phyloP scores from a whole-genome alignment of 257 asterid genomes.

The Solanum ossicruentum region DNA sequence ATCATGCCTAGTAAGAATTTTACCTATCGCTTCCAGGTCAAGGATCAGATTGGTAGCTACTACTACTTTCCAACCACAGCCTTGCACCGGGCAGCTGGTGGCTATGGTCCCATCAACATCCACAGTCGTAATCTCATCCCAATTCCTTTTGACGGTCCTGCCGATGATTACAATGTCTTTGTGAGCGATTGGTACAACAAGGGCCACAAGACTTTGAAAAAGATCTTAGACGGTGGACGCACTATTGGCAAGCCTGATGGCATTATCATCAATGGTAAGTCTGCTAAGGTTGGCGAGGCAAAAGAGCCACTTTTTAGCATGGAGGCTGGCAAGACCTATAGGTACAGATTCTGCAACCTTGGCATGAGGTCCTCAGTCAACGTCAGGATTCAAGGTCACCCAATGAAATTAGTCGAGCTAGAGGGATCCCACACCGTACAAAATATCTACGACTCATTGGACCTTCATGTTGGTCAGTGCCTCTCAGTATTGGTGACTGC shows the following conservation, averaged over 20 bases:
- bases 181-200: constrained; percentile 49
- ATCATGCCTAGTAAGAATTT: constrained; percentile 38
- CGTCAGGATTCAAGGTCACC: constrained; percentile 37
- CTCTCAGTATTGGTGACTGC: constrained; percentile 39
- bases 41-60: constrained; percentile 20
- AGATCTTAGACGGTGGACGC: constrained; percentile 31
- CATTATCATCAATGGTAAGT: constrained; percentile 26
- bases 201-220: constrained; percentile 37
- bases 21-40: constrained; percentile 43
- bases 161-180: constrained; percentile 6
- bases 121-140: constrained; percentile 51
- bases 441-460: constrained; percentile 33
- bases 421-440: constrained; percentile 55
- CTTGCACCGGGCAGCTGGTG: constrained; percentile 41
- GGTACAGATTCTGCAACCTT: constrained; percentile 39
- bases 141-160: constrained; percentile 24
- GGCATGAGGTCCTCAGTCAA: constrained; percentile 32
- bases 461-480: constrained; percentile 48
- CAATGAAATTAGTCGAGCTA: constrained; percentile 37
- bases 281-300: constrained; percentile 21
- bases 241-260: constrained; percentile 40
- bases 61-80: constrained; percentile 40
- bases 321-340: constrained; percentile 41
- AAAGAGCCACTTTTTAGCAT: constrained; percentile 24
- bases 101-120: constrained; percentile 22